Evolutionary conservation across 305 asterid species (phyloP).

Genomic region (Striga hermonthica): DNA sequence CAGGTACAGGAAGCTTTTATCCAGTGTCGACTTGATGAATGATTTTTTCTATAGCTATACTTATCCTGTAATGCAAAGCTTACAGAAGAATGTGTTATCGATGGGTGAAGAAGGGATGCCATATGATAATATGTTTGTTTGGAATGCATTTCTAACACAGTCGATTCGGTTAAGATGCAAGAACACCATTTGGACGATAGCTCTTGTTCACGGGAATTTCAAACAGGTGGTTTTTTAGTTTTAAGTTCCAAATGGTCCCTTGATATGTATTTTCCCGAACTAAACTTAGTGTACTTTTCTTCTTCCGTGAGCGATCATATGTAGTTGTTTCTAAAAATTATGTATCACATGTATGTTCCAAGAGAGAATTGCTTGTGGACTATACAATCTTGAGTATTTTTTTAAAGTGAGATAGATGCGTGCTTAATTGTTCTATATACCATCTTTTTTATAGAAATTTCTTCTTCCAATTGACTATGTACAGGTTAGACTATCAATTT

Average conservation of each 20-base stretch:
- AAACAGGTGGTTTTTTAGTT: constrained; percentile 63
- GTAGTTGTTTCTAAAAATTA: no score
- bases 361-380: background rate
- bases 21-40: constrained; percentile 92
- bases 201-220: constrained; percentile 94
- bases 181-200: constrained; percentile 88
- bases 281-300: no score
- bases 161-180: constrained; percentile 83
- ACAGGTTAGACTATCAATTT: constrained; percentile 82
- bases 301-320: background rate
- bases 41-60: constrained; percentile 96
- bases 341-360: no score
- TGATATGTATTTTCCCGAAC: background rate
- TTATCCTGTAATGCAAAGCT: constrained; percentile 87
- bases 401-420: constrained; percentile 16
- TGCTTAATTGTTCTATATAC: constrained; percentile 15
- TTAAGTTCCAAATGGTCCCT: no score
- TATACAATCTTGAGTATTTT: background rate
- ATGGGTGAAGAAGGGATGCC: constrained; percentile 74
- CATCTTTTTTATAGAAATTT: constrained; percentile 17
- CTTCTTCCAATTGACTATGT: constrained; percentile 30
- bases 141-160: constrained; percentile 91
- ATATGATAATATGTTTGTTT: constrained; percentile 91
- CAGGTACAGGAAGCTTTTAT: constrained; percentile 98
- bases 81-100: constrained; percentile 82